Evolutionary conservation across 352 stramenopile genomes (phyloP), one percentile per base, ranked within the genome.

Genomic region (Globisporangium middletonii): DNA sequence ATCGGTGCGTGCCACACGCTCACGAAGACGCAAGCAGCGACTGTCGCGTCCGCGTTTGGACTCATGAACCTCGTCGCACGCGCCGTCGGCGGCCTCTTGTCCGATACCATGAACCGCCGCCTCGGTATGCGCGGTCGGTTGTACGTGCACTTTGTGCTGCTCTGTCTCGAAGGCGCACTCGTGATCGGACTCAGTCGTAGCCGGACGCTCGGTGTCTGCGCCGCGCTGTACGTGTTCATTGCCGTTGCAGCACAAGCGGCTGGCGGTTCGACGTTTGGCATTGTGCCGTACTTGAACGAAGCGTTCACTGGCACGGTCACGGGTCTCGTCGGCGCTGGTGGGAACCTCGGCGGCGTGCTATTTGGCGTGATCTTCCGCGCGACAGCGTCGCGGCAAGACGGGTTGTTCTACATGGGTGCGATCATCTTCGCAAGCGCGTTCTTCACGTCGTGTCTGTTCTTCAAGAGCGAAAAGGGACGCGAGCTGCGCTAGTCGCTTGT

Each of bases 51-150:
- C 9, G 33, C 33, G 33, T 38, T 38, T 38, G 33, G 33, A 38
- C 33, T 38, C 33, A 38, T 38, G 33, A 38, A 38, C 7, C 33
- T 38, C 33, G 33, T 38, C 7, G 33, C 33, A 9, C 33, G 33
- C 98, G 89, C 88, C 28, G 46, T 97, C 46, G 90, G 95, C 42
- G 92, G 92, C 33, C 77, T 93, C 59, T 50, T 76, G 1, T 97
- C 85, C 33, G 94, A 98, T 67, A 75, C 81, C 18, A 63, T 78
- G 53, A 97, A 96, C 61, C 67, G 66, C 46, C 71, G 71, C 55
- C 75, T 89, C n/a, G 91, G 86, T 27, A 97, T 98, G 85, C 67
- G 73, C 16, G 95, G 94, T 35, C 92, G 96, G 50, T 63, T 98
- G 53, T 70, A 49, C 8, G 79, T 89, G 23, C 94, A 98, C 49